These are phyloP conservation scores for Dentipellis sp. DNA, from an alignment of 768 basidiomycete genomes.

Conservation along the genomic window DNA sequence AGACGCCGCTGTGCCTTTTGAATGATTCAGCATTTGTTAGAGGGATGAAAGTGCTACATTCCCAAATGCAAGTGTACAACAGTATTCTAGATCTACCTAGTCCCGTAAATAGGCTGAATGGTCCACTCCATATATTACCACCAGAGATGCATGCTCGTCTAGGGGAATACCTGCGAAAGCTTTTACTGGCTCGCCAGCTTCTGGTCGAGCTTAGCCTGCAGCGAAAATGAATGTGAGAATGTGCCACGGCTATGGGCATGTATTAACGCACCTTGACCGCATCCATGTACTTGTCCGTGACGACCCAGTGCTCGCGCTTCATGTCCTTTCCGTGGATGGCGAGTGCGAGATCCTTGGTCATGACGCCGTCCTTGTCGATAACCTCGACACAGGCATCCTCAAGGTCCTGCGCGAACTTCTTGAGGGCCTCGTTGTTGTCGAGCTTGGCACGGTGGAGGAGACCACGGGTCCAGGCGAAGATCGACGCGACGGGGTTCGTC, in stretches of 20 bases:
- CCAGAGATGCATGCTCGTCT: no score
- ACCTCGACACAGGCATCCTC: conserved; percentile 87
- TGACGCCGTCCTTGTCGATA: conserved; percentile 82
- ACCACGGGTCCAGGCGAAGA: conserved; percentile 98
- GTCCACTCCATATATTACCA: no score
- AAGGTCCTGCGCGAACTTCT: conserved; percentile 65
- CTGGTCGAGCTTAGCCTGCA: conserved; percentile 2
- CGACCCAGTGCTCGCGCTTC: conserved; percentile 95
- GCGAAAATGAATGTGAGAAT: not conserved
- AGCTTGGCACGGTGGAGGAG: conserved; percentile 89
- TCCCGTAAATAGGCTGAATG: no score
- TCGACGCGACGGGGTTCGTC: conserved; percentile 97
- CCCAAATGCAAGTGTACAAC: no score
- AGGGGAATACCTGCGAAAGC: not conserved
- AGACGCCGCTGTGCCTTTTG: no score
- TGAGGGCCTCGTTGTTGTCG: conserved; percentile 70
- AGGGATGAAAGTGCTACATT: no score
- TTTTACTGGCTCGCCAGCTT: not conserved
- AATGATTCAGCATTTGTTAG: no score
- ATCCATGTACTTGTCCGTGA: conserved; percentile 91
- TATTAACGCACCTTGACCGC: conserved; percentile 62
- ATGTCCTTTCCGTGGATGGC: conserved; percentile 87
- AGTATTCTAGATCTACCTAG: no score
- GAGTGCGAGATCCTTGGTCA: conserved; percentile 96
- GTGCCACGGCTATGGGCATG: not conserved